phyloP scores from a whole-genome alignment of 1,139 yeast genomes.

The Meyerozyma smithsonii region DNA sequence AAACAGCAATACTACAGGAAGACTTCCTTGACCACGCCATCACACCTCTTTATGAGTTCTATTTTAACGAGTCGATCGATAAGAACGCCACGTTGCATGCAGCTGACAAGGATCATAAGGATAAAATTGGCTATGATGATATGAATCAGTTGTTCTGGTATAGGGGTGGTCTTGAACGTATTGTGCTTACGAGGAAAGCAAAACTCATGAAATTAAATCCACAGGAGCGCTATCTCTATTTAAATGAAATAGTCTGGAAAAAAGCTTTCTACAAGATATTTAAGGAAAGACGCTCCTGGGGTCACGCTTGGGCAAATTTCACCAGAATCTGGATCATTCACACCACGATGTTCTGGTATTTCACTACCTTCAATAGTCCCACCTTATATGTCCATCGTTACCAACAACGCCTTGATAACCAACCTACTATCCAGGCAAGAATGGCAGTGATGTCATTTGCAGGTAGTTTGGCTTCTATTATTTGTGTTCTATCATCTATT shows the following conservation, averaged over 20 bases:
- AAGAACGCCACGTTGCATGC: slow-evolving; percentile 17
- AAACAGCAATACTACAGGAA: slow-evolving; percentile 15
- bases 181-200: slow-evolving; percentile 30
- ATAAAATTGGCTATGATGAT: slow-evolving; percentile 58
- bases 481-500: slow-evolving; percentile 38
- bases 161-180: slow-evolving; percentile 41
- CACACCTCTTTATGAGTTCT: slow-evolving; percentile 68
- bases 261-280: slow-evolving; percentile 52
- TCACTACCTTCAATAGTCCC: slow-evolving; percentile 49
- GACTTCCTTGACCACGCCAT: slow-evolving; percentile 59
- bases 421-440: slow-evolving; percentile 43
- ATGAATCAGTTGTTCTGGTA: slow-evolving; percentile 65
- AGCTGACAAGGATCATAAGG: slow-evolving; percentile 49
- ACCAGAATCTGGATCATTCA: slow-evolving; percentile 63
- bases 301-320: slow-evolving; percentile 52
- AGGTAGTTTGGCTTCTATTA: slow-evolving; percentile 43
- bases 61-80: slow-evolving; percentile 54
- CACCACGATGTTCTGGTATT: slow-evolving; percentile 55
- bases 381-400: slow-evolving; percentile 51
- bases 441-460: slow-evolving; percentile 49
- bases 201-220: slow-evolving; percentile 40
- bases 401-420: slow-evolving; percentile 38
- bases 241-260: slow-evolving; percentile 46
- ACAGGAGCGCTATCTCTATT: slow-evolving; percentile 39
- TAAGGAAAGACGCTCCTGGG: slow-evolving; percentile 55